Conservation (phyloP, 805 yeast species). For the Metschnikowia drakensbergensis region DNA sequence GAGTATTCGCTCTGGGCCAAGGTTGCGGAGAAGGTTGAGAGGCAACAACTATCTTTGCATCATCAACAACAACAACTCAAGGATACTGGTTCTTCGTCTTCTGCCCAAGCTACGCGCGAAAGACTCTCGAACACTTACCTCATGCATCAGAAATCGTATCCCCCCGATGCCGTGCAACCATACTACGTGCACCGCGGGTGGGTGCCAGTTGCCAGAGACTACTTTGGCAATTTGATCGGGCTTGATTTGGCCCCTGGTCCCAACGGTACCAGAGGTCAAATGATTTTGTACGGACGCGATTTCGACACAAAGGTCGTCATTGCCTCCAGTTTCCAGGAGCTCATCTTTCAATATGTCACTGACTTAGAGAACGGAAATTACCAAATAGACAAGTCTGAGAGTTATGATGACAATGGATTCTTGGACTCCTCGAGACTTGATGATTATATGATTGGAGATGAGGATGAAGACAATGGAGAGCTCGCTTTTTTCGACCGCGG, state of each 20-base stretch:
- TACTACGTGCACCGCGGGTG: slow-evolving; percentile 21
- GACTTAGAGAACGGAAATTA: slow-evolving; percentile 43
- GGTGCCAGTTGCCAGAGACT: slow-evolving; percentile 19
- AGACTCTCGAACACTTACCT: slow-evolving; percentile 16
- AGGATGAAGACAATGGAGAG: slow-evolving; percentile 44
- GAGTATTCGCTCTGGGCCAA: slow-evolving; percentile 41
- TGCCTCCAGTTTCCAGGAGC: slow-evolving; percentile 32
- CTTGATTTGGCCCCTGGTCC: slow-evolving; percentile 22
- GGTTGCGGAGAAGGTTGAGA: slow-evolving; percentile 39
- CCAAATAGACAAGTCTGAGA: slow-evolving; percentile 32
- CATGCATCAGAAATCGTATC: slow-evolving; percentile 20
- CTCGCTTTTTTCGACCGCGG: slow-evolving; percentile 36
- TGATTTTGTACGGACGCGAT: slow-evolving; percentile 20
- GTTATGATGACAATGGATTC: slow-evolving; percentile 34
- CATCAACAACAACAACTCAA: slow-evolving; percentile 23
- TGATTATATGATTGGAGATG: slow-evolving; percentile 42
- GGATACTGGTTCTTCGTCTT: slow-evolving; percentile 8
- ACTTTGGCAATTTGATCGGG: slow-evolving; percentile 17
- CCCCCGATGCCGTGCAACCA: slow-evolving; percentile 19
- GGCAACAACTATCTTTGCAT: slow-evolving; percentile 30
- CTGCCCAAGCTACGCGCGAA: slow-evolving; percentile 11
- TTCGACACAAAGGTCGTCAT: slow-evolving; percentile 21
- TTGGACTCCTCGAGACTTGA: slow-evolving; percentile 37
- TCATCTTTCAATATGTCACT: slow-evolving; percentile 33
- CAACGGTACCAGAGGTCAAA: slow-evolving; percentile 18